Conservation (phyloP, 768 basidiomycete species). For the Kwoniella newhampshirensis region DNA sequence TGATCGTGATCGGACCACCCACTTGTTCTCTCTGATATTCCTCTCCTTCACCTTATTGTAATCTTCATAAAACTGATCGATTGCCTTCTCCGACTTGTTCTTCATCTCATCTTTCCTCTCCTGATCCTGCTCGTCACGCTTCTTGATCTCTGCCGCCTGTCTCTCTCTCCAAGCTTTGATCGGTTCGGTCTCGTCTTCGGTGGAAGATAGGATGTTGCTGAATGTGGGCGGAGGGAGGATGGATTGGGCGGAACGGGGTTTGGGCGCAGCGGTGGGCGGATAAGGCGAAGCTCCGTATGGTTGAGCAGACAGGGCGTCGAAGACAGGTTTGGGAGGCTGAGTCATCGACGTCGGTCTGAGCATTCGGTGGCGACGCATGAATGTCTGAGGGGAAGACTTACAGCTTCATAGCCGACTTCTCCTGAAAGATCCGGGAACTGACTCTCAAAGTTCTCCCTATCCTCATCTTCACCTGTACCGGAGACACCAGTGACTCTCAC, state of each 20-base stretch:
- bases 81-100: constrained; percentile 34
- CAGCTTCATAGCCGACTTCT: constrained; percentile 44
- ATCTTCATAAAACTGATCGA: constrained; percentile 53
- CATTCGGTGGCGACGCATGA: constrained; percentile 1
- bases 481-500: constrained; percentile 48
- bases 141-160: constrained; percentile 77
- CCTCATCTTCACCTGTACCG: constrained; percentile 44
- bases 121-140: constrained; percentile 67
- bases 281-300: constrained; percentile 52
- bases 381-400: constrained; percentile 19
- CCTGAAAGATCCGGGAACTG: constrained; percentile 48
- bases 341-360: background rate
- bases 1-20: constrained; percentile 49
- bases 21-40: constrained; percentile 95
- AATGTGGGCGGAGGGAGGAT: constrained; percentile 50
- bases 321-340: constrained; percentile 43
- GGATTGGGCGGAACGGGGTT: constrained; percentile 29
- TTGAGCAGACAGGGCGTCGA: constrained; percentile 44
- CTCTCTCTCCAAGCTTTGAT: constrained; percentile 81
- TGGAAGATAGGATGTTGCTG: constrained; percentile 37
- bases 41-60: constrained; percentile 82
- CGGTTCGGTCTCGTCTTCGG: constrained; percentile 48
- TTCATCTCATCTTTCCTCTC: constrained; percentile 25
- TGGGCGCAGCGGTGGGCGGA: constrained; percentile 34
- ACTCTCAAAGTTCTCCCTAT: constrained; percentile 50